These are phyloP conservation scores for Grosmannia clavigera DNA, from an alignment of 2,329 filamentous ascomycete species.

Conservation along the genomic window DNA sequence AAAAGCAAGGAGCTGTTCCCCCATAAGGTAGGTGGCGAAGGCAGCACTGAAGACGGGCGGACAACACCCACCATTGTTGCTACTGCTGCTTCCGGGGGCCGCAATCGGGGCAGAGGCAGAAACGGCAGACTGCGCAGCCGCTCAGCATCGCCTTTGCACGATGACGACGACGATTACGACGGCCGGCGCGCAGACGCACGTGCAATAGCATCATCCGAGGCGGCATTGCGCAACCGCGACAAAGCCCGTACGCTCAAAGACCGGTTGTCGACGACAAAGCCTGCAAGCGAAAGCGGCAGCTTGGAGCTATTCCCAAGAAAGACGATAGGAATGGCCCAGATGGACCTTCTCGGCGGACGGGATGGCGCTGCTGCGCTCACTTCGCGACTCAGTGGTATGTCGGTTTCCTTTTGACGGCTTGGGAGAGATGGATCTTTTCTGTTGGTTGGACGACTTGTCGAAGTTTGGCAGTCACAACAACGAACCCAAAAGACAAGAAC, in stretches of 20 bases:
- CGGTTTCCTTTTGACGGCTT: conserved; percentile 3
- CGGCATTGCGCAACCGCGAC: conserved; percentile 26
- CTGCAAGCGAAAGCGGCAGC: conserved; percentile 26
- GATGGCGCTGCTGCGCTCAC: conserved; percentile 14
- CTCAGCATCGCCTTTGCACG: conserved; percentile 37
- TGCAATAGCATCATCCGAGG: conserved; percentile 5
- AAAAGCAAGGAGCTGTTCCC: conserved; percentile 7
- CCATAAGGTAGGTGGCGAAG: not conserved
- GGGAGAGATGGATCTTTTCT: not conserved
- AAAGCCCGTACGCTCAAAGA: conserved; percentile 34
- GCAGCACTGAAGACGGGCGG: not conserved
- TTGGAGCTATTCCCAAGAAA: conserved; percentile 41
- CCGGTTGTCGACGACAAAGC: conserved; percentile 25
- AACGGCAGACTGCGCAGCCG: conserved; percentile 24
- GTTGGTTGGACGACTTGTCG: not conserved
- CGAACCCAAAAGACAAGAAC: not conserved
- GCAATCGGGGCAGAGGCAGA: conserved; percentile 20
- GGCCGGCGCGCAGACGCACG: conserved; percentile 15
- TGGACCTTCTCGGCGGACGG: conserved; percentile 20
- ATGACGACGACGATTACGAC: conserved; percentile 15
- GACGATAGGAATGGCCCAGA: conserved; percentile 18
- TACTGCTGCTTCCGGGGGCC: not conserved
- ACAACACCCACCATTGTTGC: not conserved
- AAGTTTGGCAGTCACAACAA: not conserved
- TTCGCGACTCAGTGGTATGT: conserved; percentile 13